Conservation (phyloP, 176 grass and related monocot species). For the Rhynchospora pubera region DNA sequence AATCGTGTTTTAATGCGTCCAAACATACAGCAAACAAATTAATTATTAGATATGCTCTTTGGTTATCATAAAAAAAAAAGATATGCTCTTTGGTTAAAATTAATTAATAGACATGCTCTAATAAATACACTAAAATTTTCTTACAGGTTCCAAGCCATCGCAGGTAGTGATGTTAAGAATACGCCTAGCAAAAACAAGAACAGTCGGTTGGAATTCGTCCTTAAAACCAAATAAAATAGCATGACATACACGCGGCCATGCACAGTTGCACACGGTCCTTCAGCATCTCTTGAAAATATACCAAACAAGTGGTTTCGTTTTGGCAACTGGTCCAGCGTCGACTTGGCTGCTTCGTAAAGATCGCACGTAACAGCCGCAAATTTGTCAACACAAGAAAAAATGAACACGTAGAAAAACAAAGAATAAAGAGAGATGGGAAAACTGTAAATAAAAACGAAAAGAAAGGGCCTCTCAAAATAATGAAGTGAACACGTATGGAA, state of each 20-base stretch:
- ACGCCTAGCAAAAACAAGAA: conserved; percentile 2
- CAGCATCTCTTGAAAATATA: not conserved
- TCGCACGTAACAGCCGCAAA: conserved; percentile 3
- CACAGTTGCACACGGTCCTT: not conserved
- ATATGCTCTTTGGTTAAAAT: no score
- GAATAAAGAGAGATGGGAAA: not conserved
- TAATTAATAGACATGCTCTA: no score
- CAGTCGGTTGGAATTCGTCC: not conserved
- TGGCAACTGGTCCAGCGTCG: not conserved
- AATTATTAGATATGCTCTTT: no score
- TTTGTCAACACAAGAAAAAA: not conserved
- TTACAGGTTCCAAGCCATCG: no score
- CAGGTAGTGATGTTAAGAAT: not conserved
- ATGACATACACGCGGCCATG: not conserved
- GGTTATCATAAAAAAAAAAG: no score
- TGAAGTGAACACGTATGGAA: not conserved
- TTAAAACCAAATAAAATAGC: not conserved
- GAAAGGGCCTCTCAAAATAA: not conserved
- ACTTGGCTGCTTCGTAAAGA: not conserved
- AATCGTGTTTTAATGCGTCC: no score
- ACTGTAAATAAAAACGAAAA: not conserved
- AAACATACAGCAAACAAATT: no score
- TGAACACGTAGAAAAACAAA: not conserved
- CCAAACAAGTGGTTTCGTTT: conserved; percentile 9
- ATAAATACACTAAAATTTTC: no score